phyloP scores from a whole-genome alignment of 352 stramenopile species.

The Globisporangium yorkense region DNA sequence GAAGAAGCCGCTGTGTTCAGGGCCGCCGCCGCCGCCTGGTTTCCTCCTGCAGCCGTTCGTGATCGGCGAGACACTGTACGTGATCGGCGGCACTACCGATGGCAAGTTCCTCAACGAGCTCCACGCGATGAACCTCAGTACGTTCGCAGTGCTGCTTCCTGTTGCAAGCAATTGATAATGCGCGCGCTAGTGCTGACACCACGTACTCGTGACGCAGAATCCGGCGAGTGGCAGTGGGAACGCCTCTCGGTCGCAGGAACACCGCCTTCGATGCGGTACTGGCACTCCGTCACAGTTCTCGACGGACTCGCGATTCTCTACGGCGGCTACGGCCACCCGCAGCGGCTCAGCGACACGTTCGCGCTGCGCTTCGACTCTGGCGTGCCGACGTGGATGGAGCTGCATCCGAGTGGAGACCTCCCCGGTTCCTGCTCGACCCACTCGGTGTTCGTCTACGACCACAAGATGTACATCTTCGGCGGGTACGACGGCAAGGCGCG shows the following conservation, averaged over 20 bases:
- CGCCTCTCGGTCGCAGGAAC: conserved; percentile 33
- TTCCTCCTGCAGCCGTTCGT: conserved; percentile 53
- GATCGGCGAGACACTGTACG: conserved; percentile 37
- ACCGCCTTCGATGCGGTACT: conserved; percentile 54
- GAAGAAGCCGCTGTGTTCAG: conserved; percentile 27
- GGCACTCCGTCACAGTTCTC: conserved; percentile 45
- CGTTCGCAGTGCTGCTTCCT: conserved; percentile 5
- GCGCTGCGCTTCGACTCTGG: conserved; percentile 43
- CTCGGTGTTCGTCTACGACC: conserved; percentile 38
- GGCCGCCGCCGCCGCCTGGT: conserved; percentile 29
- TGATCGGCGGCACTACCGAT: conserved; percentile 50
- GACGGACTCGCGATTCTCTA: conserved; percentile 42
- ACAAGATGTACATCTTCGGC: conserved; percentile 56
- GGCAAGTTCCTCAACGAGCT: conserved; percentile 57
- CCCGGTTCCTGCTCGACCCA: conserved; percentile 47
- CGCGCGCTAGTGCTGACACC: neutral
- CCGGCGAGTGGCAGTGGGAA: conserved; percentile 44
- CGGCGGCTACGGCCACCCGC: conserved; percentile 45
- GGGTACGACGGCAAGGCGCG: conserved; percentile 59
- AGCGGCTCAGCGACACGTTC: conserved; percentile 46
- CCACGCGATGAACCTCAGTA: conserved; percentile 46
- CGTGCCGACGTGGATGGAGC: conserved; percentile 39
- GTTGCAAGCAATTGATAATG: neutral
- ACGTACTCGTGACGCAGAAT: conserved; percentile 13
- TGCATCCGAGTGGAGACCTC: conserved; percentile 33